phyloP scores from a whole-genome alignment of 1,139 yeast genomes.

The Candida pseudocylindracea region DNA sequence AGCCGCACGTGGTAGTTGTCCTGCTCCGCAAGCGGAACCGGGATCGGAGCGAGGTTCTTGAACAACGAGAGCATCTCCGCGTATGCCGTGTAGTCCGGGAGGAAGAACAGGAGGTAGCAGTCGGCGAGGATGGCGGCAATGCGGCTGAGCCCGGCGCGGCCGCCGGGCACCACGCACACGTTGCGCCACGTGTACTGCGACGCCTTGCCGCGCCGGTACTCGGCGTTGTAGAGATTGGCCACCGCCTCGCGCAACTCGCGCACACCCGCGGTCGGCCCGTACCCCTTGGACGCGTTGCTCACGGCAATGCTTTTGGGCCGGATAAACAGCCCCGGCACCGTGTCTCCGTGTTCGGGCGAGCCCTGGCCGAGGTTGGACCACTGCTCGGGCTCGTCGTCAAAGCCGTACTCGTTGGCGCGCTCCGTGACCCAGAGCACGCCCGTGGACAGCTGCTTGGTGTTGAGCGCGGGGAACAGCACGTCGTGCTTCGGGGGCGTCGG shows the following conservation, averaged over 20 bases:
- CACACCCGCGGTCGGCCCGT: conserved; percentile 46
- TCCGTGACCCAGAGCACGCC: conserved; percentile 57
- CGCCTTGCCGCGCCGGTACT: conserved; percentile 24
- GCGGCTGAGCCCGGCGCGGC: conserved; percentile 45
- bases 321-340: conserved; percentile 35
- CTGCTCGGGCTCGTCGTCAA: conserved; percentile 11
- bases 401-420: conserved; percentile 40
- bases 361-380: conserved; percentile 59
- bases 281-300: conserved; percentile 31
- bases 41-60: conserved; percentile 47
- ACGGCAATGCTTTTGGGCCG: conserved; percentile 30
- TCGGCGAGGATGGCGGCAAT: conserved; percentile 44
- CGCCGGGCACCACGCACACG: conserved; percentile 51
- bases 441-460: conserved; percentile 38
- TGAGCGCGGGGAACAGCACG: conserved; percentile 36
- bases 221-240: conserved; percentile 34
- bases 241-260: conserved; percentile 37
- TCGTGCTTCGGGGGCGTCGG: conserved; percentile 24
- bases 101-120: conserved; percentile 37
- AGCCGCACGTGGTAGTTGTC: conserved; percentile 40
- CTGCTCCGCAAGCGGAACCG: conserved; percentile 37
- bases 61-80: conserved; percentile 51
- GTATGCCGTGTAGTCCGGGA: conserved; percentile 51
- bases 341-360: conserved; percentile 47
- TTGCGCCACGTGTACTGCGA: conserved; percentile 43